Percentiles rank a stretch among this genome's conserved stretches.
Conservation (phyloP, 1,284 basidiomycete genomes). For the Cystobasidiaceae sp. region DNA sequence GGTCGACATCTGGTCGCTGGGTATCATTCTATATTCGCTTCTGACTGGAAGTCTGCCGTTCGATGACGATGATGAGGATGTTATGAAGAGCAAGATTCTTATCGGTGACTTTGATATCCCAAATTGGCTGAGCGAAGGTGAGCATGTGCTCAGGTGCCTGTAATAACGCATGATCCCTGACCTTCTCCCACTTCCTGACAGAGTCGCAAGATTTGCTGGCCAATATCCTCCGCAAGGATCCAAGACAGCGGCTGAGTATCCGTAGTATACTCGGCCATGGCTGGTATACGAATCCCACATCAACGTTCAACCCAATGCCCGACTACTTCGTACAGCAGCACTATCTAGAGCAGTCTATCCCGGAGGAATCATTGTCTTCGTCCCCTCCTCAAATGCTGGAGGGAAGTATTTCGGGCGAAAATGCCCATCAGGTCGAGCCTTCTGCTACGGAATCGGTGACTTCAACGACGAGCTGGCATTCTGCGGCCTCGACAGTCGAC, state of each 20-base stretch:
- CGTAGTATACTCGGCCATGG: conserved; percentile 78
- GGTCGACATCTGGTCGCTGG: conserved; percentile 96
- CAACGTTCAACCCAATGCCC: conserved; percentile 26
- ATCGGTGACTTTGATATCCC: conserved; percentile 86
- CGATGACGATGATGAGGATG: conserved; percentile 87
- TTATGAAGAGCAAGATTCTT: conserved; percentile 84
- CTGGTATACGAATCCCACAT: conserved; percentile 67
- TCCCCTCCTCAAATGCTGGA: too few relatives aligned
- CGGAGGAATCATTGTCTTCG: conserved; percentile 43
- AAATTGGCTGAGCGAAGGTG: conserved; percentile 79
- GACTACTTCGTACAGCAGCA: conserved; percentile 36
- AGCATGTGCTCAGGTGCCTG: conserved; percentile 36
- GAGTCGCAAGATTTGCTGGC: conserved; percentile 76
- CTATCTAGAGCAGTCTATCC: conserved; percentile 45
- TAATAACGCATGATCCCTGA: conserved; percentile 20
- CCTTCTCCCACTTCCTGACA: conserved; percentile 45
- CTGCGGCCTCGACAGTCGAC: conserved; percentile 18
- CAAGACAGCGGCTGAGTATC: conserved; percentile 68
- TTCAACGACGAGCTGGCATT: conserved; percentile 28
- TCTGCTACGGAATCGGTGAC: conserved; percentile 17
- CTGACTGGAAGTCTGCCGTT: conserved; percentile 92
- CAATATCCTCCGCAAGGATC: conserved; percentile 73
- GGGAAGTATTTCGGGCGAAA: too few relatives aligned
- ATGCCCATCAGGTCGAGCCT: conserved; percentile 1
- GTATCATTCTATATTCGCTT: conserved; percentile 89